Conservation (phyloP, 257 asterid genomes). For the Ilex asprella region DNA sequence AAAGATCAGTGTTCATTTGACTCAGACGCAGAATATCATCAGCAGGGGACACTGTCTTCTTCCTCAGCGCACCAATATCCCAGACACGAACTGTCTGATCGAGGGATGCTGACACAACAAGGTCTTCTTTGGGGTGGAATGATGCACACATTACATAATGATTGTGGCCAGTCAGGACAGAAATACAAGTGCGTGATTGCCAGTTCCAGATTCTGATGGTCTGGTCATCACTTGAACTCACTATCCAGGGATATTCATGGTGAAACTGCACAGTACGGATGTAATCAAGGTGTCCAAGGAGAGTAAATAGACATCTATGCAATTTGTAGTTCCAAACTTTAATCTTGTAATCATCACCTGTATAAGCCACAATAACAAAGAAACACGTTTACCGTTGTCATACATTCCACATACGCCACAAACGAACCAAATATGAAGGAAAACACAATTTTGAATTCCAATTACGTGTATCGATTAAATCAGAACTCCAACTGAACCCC, state of each 20-base stretch:
- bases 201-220: conserved; percentile 98
- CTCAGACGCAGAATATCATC: conserved; percentile 81
- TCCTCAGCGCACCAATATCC: conserved; percentile 94
- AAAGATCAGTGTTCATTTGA: conserved; percentile 90
- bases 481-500: too few species aligned
- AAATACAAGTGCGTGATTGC: conserved; percentile 94
- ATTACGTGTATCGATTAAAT: too few species aligned
- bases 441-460: too few species aligned
- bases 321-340: conserved; percentile 95
- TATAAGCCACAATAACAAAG: conserved; percentile 10
- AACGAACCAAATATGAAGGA: too few species aligned
- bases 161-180: conserved; percentile 95
- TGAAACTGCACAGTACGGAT: conserved; percentile 94
- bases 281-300: conserved; percentile 97
- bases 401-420: too few species aligned
- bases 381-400: too few species aligned
- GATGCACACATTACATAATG: conserved; percentile 98
- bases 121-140: conserved; percentile 94
- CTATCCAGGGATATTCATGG: conserved; percentile 97
- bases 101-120: conserved; percentile 95
- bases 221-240: conserved; percentile 98
- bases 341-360: conserved; percentile 99
- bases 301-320: conserved; percentile 91
- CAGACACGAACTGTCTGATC: conserved; percentile 98
- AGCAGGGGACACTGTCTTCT: conserved; percentile 91